These are phyloP conservation scores for Cyclotella baltica DNA, from an alignment of 108 stramenopile species.

Conservation along the genomic window DNA sequence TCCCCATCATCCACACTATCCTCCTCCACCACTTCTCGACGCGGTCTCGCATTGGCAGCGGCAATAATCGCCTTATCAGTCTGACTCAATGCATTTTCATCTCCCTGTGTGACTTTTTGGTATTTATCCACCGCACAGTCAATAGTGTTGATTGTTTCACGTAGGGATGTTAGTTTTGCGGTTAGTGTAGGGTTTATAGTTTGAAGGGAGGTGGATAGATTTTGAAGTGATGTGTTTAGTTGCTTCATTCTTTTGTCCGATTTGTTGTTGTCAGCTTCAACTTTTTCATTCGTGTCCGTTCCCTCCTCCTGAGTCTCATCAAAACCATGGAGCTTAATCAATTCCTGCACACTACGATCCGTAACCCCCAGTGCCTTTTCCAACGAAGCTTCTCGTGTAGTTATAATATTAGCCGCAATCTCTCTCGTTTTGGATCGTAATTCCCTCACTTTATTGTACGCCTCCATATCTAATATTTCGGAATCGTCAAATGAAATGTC, in stretches of 20 bases:
- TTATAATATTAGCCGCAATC: constrained; percentile 35
- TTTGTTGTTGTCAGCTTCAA: background rate
- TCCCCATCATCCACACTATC: constrained; percentile 6
- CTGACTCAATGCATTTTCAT: constrained; percentile 44
- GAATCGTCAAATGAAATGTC: constrained; percentile 39
- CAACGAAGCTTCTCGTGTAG: constrained; percentile 30
- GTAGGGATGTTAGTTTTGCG: constrained; percentile 34
- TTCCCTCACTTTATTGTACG: constrained; percentile 35
- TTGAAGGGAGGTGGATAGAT: constrained; percentile 30
- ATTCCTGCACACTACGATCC: constrained; percentile 18
- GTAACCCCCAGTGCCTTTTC: constrained; percentile 28
- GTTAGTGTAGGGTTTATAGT: constrained; percentile 31
- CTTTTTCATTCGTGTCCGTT: constrained; percentile 1
- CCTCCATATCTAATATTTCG: constrained; percentile 50
- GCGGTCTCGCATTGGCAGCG: background rate
- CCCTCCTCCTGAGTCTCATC: constrained; percentile 2
- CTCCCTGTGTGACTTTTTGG: constrained; percentile 34
- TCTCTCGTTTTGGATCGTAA: constrained; percentile 26
- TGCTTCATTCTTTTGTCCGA: constrained; percentile 9
- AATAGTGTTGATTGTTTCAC: constrained; percentile 42
- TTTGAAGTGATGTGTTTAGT: constrained; percentile 32
- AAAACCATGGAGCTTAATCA: constrained; percentile 45
- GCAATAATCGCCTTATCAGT: constrained; percentile 39
- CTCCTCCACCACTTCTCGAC: background rate
- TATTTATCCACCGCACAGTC: constrained; percentile 43